Evolutionary conservation across 2,329 filamentous ascomycete species (phyloP).

Genomic region (Penicillium sp.): DNA sequence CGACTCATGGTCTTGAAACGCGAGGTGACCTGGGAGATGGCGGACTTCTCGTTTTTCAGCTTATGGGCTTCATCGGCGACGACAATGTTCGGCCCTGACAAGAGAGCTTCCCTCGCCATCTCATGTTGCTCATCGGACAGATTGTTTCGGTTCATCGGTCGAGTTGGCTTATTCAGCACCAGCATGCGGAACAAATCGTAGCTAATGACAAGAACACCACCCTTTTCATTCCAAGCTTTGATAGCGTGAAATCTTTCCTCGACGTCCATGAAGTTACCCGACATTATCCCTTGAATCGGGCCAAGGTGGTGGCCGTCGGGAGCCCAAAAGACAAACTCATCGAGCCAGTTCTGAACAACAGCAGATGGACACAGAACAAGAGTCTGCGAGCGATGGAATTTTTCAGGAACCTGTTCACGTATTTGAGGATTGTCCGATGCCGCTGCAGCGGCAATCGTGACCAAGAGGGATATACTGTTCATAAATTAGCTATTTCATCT

Average conservation of each 20-base stretch:
- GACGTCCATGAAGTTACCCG: slow-evolving; percentile 39
- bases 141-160: slow-evolving; percentile 7
- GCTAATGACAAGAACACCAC: slow-evolving; percentile 77
- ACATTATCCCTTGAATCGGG: slow-evolving; percentile 57
- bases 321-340: slow-evolving; percentile 75
- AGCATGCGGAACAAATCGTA: slow-evolving; percentile 69
- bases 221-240: slow-evolving; percentile 63
- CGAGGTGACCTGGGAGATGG: slow-evolving; percentile 58
- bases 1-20: slow-evolving; percentile 70
- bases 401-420: slow-evolving; percentile 68
- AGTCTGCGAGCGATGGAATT: slow-evolving; percentile 65
- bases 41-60: slow-evolving; percentile 68
- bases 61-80: slow-evolving; percentile 84
- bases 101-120: slow-evolving; percentile 54
- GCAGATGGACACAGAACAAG: slow-evolving; percentile 76
- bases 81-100: slow-evolving; percentile 70
- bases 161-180: slow-evolving; percentile 38
- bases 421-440: slow-evolving; percentile 62
- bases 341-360: slow-evolving; percentile 79
- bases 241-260: slow-evolving; percentile 54
- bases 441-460: slow-evolving; percentile 71
- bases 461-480: slow-evolving; percentile 72
- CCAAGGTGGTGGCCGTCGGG: slow-evolving; percentile 60
- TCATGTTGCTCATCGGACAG: slow-evolving; percentile 39
- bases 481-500: slow-evolving; percentile 6